A percentile compares a stretch with the other conserved stretches of the same genome.
Evolutionary conservation across 75 land plant genomes (phyloP).

Genomic region (Gnetum montanum): DNA sequence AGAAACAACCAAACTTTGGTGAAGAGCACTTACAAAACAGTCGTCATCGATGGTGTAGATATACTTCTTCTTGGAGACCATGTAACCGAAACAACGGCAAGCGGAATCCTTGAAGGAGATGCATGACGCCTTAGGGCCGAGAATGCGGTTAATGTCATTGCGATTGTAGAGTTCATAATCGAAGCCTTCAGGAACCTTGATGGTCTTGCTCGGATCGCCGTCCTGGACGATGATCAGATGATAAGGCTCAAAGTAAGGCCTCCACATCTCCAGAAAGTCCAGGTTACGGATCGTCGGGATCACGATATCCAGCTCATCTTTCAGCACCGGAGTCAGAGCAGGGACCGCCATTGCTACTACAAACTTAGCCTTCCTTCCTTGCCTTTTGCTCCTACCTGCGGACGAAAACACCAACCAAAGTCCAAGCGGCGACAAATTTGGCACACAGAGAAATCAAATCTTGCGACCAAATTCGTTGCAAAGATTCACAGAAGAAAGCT

Average conservation of each 20-base stretch:
- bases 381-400: too few relatives aligned
- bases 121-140: constrained; percentile 19
- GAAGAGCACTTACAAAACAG: constrained; percentile 77
- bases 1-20: too few relatives aligned
- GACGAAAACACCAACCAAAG: too few relatives aligned
- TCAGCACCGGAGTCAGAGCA: not conserved
- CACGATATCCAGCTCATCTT: constrained; percentile 61
- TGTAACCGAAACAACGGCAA: constrained; percentile 73
- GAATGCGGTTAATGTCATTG: constrained; percentile 28
- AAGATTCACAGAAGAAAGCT: too few relatives aligned
- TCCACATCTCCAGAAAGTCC: constrained; percentile 62
- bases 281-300: constrained; percentile 50
- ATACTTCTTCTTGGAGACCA: constrained; percentile 59
- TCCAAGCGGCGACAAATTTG: too few relatives aligned
- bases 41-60: constrained; percentile 71
- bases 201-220: constrained; percentile 27
- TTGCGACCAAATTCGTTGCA: too few relatives aligned
- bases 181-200: constrained; percentile 54
- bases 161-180: constrained; percentile 36
- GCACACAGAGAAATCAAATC: too few relatives aligned
- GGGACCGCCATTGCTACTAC: not conserved
- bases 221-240: constrained; percentile 74
- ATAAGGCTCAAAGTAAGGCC: constrained; percentile 35
- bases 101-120: constrained; percentile 42
- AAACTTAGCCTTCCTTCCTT: too few relatives aligned